Conservation (phyloP, 208 protist species). For the Crithidia brevicula region DNA sequence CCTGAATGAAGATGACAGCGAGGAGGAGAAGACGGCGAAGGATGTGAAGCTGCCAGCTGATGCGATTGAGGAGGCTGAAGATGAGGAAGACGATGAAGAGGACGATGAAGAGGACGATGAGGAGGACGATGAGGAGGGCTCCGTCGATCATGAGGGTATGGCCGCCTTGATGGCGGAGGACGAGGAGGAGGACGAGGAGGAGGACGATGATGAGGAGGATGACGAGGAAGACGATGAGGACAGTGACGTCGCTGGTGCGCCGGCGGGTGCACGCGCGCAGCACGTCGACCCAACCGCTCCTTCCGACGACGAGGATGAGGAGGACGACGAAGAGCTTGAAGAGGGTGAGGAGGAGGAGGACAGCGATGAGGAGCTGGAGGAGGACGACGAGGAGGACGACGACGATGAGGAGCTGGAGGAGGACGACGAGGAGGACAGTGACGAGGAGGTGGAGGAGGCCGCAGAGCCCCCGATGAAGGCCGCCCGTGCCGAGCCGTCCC, state of each 20-base stretch:
- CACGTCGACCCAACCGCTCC: constrained; percentile 32
- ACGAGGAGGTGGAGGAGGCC: constrained; percentile 37
- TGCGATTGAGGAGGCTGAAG: constrained; percentile 24
- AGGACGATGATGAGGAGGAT: constrained; percentile 42
- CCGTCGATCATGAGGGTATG: constrained; percentile 40
- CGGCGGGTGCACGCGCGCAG: constrained; percentile 7
- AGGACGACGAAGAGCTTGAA: constrained; percentile 32
- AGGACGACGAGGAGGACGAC: constrained; percentile 28
- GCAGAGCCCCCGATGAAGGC: constrained; percentile 40
- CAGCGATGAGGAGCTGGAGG: constrained; percentile 30
- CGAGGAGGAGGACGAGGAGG: constrained; percentile 52
- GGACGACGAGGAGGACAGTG: constrained; percentile 27
- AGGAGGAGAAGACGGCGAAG: constrained; percentile 2
- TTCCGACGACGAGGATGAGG: constrained; percentile 41
- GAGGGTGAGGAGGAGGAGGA: constrained; percentile 23
- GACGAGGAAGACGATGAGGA: constrained; percentile 43
- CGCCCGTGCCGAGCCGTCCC: constrained; percentile 24
- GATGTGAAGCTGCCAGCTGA: constrained; percentile 30
- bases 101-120: constrained; percentile 30
- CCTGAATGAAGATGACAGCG: constrained; percentile 28
- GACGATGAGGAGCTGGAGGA: constrained; percentile 23
- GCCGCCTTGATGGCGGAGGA: constrained; percentile 41
- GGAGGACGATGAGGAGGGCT: constrained; percentile 39
- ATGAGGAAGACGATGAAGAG: constrained; percentile 26
- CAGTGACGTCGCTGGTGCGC: constrained; percentile 27